Evolutionary conservation across 2,329 filamentous ascomycete species (phyloP).

Genomic region (Neofusicoccum parvum): DNA sequence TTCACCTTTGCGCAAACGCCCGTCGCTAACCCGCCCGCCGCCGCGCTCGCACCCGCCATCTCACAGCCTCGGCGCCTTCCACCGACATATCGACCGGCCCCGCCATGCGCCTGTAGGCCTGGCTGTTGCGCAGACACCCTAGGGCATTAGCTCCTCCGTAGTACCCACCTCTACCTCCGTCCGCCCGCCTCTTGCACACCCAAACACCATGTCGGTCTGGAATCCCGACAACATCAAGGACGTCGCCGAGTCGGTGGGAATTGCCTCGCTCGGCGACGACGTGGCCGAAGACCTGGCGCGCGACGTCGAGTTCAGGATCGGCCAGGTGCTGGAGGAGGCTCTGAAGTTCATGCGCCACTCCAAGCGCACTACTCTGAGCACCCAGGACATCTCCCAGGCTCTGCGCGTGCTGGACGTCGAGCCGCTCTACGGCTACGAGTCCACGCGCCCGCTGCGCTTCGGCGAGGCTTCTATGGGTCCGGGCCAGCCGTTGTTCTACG

Average conservation of each 20-base stretch:
- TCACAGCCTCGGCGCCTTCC: neutral
- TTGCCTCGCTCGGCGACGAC: constrained; percentile 78
- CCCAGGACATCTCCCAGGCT: constrained; percentile 86
- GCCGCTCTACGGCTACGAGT: constrained; percentile 94
- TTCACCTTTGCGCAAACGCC: neutral
- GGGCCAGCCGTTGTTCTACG: constrained; percentile 92
- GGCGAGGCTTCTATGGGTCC: constrained; percentile 92
- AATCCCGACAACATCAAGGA: constrained; percentile 95
- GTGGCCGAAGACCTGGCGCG: constrained; percentile 84
- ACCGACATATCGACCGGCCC: neutral
- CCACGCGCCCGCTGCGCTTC: constrained; percentile 82
- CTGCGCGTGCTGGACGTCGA: constrained; percentile 87
- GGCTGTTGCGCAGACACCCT: neutral
- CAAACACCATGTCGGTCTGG: constrained; percentile 67
- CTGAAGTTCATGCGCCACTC: constrained; percentile 95
- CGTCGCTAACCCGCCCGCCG: neutral
- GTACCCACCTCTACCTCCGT: neutral
- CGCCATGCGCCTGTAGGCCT: constrained; percentile 5
- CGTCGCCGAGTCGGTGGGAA: constrained; percentile 93
- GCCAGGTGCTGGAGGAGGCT: constrained; percentile 90
- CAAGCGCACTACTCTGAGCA: constrained; percentile 82
- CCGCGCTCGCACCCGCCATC: neutral
- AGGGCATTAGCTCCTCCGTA: neutral
- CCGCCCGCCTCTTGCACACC: neutral
- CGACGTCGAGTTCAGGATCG: constrained; percentile 93